Conservation (phyloP, 164 flowering plant genomes). For the Umbilicus rupestris region DNA sequence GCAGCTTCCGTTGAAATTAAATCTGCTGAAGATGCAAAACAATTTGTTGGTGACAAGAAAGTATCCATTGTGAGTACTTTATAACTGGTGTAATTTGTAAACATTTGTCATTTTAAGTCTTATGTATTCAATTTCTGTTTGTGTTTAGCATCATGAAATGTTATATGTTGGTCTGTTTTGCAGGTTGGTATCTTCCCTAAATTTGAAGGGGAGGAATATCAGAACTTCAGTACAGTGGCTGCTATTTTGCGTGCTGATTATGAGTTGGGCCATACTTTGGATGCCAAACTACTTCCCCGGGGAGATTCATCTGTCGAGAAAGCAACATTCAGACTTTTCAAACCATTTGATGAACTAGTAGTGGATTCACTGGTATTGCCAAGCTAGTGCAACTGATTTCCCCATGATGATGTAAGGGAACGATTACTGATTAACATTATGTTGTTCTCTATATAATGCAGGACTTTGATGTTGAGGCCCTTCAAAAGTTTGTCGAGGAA, state of each 20-base stretch:
- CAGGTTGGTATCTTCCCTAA: slow-evolving; percentile 85
- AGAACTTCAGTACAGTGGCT: slow-evolving; percentile 48
- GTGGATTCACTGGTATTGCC: slow-evolving; percentile 65
- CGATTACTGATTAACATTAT: not conserved
- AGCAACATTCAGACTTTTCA: slow-evolving; percentile 65
- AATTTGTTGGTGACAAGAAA: slow-evolving; percentile 42
- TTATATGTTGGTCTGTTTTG: not conserved
- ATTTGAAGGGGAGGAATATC: slow-evolving; percentile 77
- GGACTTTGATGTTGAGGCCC: slow-evolving; percentile 7
- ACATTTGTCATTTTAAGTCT: too few species aligned
- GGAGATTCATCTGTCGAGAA: slow-evolving; percentile 62
- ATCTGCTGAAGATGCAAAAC: slow-evolving; percentile 50
- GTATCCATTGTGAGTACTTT: slow-evolving; percentile 48
- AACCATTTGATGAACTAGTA: slow-evolving; percentile 89
- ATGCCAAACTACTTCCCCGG: slow-evolving; percentile 73
- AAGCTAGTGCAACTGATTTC: not conserved
- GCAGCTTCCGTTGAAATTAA: slow-evolving; percentile 79
- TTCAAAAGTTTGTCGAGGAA: slow-evolving; percentile 9
- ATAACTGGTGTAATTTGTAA: not conserved
- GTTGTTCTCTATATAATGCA: not conserved
- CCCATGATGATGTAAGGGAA: not conserved
- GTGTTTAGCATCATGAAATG: not conserved
- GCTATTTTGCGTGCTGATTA: slow-evolving; percentile 79
- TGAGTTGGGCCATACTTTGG: slow-evolving; percentile 72
- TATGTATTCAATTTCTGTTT: slow-evolving; percentile 5